Base-by-base conservation (phyloP, 2,329 filamentous ascomycete genomes). In the Colletotrichum incanum region DNA sequence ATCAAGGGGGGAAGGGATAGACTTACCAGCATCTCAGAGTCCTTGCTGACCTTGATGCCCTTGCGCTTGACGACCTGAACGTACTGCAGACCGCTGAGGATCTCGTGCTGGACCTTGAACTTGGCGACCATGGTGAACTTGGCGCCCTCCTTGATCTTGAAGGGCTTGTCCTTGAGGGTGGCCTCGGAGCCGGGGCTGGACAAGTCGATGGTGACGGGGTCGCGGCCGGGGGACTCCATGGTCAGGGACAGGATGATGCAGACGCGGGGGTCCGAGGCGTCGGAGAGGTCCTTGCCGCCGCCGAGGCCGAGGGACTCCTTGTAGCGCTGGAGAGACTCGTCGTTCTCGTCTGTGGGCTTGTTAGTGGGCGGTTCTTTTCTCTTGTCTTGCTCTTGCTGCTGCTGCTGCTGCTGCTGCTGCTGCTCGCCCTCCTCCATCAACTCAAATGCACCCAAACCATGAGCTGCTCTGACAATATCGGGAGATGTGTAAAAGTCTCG, bases 41-140 rank as follows among this genome's bases (percentile, higher is more conserved):
- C 93, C 90, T 98, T 99, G 86, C 93, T 94, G 73, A 96, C 91
- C 72, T 90, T 91, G 81, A 98, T 89, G 66, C 94, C 93, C 88
- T 95, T 95, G 78, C 95, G 89, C 89, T 96, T 97, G 74, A 98
- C 93, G 50, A 95, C 90, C 86, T 99, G 96, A 70, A 99, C 90
- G 83, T 98, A 99, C 86, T 98, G 97, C 80, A 99, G 86, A 56
- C 96, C 96, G 78, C 94, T 96, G 67, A 98, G 90, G 76, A 99
- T 96, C 84, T 98, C 93, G 82, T 98, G 95, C 87, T 99, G 95
- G 56, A 99, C 96, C 86, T 95, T 93, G 89, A 98, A 99, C 74
- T 91, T 90, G 71, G 93, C 95, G 82, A 93, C 95, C 94, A 98
- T 98, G 84, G 93, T 94, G 87, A 98, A 99, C 77, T 91, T 93